Conservation (phyloP, 1,284 basidiomycete species). For the Acaromyces ingoldii region DNA sequence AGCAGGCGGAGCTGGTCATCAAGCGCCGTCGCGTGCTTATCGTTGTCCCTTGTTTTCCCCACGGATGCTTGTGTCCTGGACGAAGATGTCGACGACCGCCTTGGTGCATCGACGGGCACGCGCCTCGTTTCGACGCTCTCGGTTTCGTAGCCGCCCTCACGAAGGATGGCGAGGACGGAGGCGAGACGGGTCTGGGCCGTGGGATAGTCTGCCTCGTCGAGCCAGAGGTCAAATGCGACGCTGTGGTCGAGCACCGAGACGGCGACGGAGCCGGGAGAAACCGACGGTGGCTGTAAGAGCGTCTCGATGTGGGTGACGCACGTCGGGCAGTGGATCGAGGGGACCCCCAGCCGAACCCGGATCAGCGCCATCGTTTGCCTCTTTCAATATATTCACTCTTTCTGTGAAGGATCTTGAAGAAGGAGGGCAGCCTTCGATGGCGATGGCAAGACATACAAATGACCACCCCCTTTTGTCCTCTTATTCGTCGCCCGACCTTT, state of each 20-base stretch:
- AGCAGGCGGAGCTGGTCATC: conserved; percentile 43
- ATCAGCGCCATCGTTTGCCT: too few relatives aligned
- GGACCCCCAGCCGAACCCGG: conserved; percentile 5
- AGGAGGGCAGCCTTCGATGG: too few relatives aligned
- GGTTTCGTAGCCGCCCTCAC: conserved; percentile 1
- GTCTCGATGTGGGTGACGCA: conserved; percentile 51
- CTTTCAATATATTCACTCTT: too few relatives aligned
- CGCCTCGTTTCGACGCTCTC: conserved; percentile 19
- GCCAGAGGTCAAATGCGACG: conserved; percentile 34
- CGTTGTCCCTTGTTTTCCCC: neutral
- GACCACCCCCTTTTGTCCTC: too few relatives aligned
- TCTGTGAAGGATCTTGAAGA: too few relatives aligned
- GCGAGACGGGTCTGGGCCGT: conserved; percentile 16
- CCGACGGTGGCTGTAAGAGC: conserved; percentile 29
- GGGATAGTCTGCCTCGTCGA: neutral
- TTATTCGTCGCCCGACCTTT: too few relatives aligned
- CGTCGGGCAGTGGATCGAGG: conserved; percentile 52
- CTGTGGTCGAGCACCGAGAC: conserved; percentile 50
- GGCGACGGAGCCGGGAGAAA: conserved; percentile 20
- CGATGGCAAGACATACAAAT: too few relatives aligned
- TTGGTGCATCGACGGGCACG: conserved; percentile 18
- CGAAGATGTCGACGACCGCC: conserved; percentile 15
- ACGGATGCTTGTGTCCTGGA: conserved; percentile 8
- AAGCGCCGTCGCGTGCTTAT: neutral
- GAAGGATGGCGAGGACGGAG: conserved; percentile 4